Conservation (phyloP, 2,329 filamentous ascomycete species). For the Thielaviopsis punctulata region DNA sequence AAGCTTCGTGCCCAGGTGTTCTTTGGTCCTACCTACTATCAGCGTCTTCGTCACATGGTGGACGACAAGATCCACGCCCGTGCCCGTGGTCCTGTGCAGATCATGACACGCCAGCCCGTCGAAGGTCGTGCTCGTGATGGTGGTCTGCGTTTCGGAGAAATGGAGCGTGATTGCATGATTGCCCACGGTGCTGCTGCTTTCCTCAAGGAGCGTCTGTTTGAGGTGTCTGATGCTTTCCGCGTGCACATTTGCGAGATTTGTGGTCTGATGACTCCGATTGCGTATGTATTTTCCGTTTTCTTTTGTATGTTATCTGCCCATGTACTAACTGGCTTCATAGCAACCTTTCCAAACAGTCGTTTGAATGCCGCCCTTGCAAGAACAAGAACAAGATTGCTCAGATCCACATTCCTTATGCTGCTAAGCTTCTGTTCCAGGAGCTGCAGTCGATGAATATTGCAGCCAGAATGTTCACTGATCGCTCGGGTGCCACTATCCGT, state of each 20-base stretch:
- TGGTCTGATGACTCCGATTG: constrained; percentile 96
- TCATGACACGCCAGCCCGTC: constrained; percentile 90
- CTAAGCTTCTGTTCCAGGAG: constrained; percentile 97
- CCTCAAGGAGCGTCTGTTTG: constrained; percentile 91
- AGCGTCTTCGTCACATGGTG: constrained; percentile 97
- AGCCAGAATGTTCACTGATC: constrained; percentile 85
- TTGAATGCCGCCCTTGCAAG: constrained; percentile 93
- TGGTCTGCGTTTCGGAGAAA: constrained; percentile 98
- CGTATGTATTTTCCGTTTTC: constrained; percentile 45
- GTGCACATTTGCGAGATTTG: constrained; percentile 98
- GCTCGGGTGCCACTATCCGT: constrained; percentile 57
- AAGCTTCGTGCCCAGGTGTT: constrained; percentile 93
- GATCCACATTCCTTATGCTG: constrained; percentile 92
- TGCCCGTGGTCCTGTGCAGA: constrained; percentile 89
- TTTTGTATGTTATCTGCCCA: background rate
- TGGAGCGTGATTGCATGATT: constrained; percentile 99
- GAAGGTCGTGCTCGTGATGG: constrained; percentile 96
- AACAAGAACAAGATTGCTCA: constrained; percentile 99
- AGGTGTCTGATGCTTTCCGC: constrained; percentile 93
- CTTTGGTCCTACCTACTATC: constrained; percentile 95
- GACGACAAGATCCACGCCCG: constrained; percentile 99
- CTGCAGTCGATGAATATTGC: constrained; percentile 97
- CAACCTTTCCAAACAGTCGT: constrained; percentile 85
- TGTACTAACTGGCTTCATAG: constrained; percentile 26
- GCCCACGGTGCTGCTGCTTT: constrained; percentile 96